These are phyloP conservation scores for Eucalyptus shirleyi DNA, from an alignment of 345 rosid species.

Conservation along the genomic window DNA sequence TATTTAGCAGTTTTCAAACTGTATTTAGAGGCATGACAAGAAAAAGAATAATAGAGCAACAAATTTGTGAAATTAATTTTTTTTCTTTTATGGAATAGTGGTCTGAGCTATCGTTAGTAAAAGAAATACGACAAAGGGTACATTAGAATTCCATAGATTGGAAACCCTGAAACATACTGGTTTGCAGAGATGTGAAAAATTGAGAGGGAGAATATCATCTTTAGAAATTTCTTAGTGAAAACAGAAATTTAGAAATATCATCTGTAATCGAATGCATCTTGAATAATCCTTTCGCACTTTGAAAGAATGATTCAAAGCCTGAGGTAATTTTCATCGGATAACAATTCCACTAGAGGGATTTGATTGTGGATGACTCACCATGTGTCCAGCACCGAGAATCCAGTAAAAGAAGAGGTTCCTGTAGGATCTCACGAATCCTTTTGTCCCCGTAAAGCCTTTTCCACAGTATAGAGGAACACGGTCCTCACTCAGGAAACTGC, in stretches of 20 bases:
- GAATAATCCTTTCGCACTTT: not conserved
- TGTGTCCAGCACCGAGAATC: not conserved
- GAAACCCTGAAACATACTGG: not conserved
- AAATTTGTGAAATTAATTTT: not conserved
- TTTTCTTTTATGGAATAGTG: not conserved
- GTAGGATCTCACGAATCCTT: not conserved
- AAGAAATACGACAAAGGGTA: not conserved
- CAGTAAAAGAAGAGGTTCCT: not conserved
- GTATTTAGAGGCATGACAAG: not conserved
- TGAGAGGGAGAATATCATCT: not conserved
- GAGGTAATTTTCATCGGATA: not conserved
- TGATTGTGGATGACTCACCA: not conserved
- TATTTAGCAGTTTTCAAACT: not conserved
- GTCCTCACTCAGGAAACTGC: not conserved
- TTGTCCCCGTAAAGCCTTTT: not conserved
- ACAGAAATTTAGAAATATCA: not conserved
- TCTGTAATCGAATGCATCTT: not conserved
- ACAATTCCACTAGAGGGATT: not conserved
- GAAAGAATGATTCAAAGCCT: not conserved
- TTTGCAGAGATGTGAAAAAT: not conserved
- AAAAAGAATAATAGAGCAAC: not conserved
- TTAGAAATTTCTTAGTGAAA: not conserved
- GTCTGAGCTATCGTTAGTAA: not conserved
- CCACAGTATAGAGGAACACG: constrained; percentile 20
- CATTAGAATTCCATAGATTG: not conserved